Evolutionary conservation across 1,139 yeast species (phyloP), one percentile per base, ranked within the genome.

Genomic region (Suhomyces taliae): DNA sequence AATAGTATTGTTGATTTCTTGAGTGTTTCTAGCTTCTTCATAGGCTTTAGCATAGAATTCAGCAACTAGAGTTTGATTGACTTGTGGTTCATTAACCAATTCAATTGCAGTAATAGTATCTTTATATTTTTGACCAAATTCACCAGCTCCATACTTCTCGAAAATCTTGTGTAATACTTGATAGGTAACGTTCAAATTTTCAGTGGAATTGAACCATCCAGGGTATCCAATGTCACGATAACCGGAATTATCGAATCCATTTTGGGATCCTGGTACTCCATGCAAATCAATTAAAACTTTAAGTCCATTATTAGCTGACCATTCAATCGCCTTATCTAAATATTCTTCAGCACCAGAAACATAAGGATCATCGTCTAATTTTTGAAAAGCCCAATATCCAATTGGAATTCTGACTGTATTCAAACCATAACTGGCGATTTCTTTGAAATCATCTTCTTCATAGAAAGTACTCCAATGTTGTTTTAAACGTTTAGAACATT

Each of bases 181-280:
- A 19, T 67, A 52, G 0, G 87, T 77, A 27, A 76, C 56, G 15
- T 71, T 66, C 9, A 76, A 64, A 52, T 81, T 68, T 40, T 66
- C 70, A 1, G 71, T 66, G 11, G 64, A 56, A 27, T 70, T 62
- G 57, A 78, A 76, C 87, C 87, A 83, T 6, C 74, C 74, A 8
- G 81, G 72, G 41, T 64, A 61, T 15, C 69, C 68, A 19, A 67
- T 64, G 48, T 75, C 76, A 57, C 87, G 70, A 42, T 67, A 62
- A 1, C 89, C 89, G 3, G 86, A 81, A 60, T 83, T 83, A 56
- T 83, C 88, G 60, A 83, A 83, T n/a, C 88, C 88, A 60, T 83
- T 83, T 56, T 83, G 88, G 2, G 86, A 79, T 1, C 86, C 86
- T 3, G 87, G 87, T 8, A 75, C 81, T 27, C 87, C 87, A 57